Evolutionary conservation across 441 rosid species (phyloP).

Genomic region (Bruguiera hainesii): DNA sequence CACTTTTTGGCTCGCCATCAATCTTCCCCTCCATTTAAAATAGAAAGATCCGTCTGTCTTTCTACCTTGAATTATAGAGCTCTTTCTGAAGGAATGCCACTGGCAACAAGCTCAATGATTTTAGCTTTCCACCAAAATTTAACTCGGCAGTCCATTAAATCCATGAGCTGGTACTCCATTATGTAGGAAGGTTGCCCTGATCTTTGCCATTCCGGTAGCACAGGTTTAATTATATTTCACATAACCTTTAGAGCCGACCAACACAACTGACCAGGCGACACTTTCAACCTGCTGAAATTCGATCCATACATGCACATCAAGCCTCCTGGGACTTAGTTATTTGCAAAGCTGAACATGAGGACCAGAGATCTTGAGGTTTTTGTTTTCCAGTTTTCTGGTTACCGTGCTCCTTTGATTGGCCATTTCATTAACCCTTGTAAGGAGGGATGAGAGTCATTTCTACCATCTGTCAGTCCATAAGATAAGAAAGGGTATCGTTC

Average conservation of each 20-base stretch:
- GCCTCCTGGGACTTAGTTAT: background rate
- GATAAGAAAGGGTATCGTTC: background rate
- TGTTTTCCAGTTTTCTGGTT: too few relatives aligned
- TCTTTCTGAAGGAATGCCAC: background rate
- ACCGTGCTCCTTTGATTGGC: too few relatives aligned
- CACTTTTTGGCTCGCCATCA: too few relatives aligned
- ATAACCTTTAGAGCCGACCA: background rate
- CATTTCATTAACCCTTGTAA: too few relatives aligned
- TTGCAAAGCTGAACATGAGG: too few relatives aligned
- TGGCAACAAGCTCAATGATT: background rate
- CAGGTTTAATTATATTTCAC: background rate
- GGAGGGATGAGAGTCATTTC: background rate
- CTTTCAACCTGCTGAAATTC: background rate
- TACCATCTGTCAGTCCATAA: background rate
- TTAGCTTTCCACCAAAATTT: background rate
- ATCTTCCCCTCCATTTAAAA: too few relatives aligned
- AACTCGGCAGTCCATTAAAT: background rate
- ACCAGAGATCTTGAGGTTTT: too few relatives aligned
- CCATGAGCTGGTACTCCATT: background rate
- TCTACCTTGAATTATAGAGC: too few relatives aligned
- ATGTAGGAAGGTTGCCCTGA: background rate
- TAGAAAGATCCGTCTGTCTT: too few relatives aligned
- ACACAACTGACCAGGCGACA: background rate
- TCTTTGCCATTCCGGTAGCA: background rate
- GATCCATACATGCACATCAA: background rate